Evolutionary conservation across 805 yeast species (phyloP).

Genomic region (Metschnikowia santaceciliae): DNA sequence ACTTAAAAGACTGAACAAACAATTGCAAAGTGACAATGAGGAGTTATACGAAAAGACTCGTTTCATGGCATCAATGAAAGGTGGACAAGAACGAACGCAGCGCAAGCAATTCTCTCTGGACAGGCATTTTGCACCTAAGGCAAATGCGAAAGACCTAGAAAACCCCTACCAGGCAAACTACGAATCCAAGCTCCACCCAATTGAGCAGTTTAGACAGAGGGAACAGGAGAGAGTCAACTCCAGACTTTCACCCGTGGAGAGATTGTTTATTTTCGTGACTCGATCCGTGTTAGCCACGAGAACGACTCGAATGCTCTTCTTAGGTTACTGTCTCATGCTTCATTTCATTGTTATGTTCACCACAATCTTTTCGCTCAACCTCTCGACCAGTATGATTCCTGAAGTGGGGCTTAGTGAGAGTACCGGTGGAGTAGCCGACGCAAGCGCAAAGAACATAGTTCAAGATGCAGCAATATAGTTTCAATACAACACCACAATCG

Average conservation of each 20-base stretch:
- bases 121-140: slow-evolving; percentile 22
- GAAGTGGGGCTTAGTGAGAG: slow-evolving; percentile 41
- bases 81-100: slow-evolving; percentile 6
- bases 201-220: slow-evolving; percentile 72
- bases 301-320: slow-evolving; percentile 65
- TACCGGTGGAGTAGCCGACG: slow-evolving; percentile 37
- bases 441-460: slow-evolving; percentile 1
- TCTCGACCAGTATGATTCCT: slow-evolving; percentile 43
- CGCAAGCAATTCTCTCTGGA: slow-evolving; percentile 13
- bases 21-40: slow-evolving; percentile 68
- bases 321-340: slow-evolving; percentile 67
- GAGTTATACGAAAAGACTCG: slow-evolving; percentile 76
- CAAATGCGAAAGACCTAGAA: slow-evolving; percentile 46
- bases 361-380: slow-evolving; percentile 50
- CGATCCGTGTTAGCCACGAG: slow-evolving; percentile 72
- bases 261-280: slow-evolving; percentile 69
- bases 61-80: slow-evolving; percentile 53
- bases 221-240: slow-evolving; percentile 75
- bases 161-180: slow-evolving; percentile 56
- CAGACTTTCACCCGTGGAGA: slow-evolving; percentile 70
- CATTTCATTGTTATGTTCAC: slow-evolving; percentile 70
- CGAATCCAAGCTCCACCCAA: slow-evolving; percentile 77
- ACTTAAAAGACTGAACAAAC: slow-evolving; percentile 58
- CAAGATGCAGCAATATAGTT: slow-evolving; percentile 6
- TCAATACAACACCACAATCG: neutral